A percentile compares a stretch with the other conserved stretches of the same genome.
phyloP scores from a whole-genome alignment of 2,329 filamentous ascomycete genomes.

The Cladosporium sp. region DNA sequence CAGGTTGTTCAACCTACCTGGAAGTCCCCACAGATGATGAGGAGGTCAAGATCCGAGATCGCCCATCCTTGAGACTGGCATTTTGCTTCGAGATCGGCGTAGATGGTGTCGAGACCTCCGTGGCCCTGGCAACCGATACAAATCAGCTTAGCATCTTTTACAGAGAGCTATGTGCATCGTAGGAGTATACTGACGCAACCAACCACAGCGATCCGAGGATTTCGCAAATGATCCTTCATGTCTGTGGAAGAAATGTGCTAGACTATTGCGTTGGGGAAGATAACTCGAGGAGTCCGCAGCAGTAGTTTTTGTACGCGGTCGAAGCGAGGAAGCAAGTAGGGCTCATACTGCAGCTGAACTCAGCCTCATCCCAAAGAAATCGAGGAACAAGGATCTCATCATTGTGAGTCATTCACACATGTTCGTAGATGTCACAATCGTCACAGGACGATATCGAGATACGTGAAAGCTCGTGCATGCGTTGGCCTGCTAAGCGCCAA shows the following conservation, averaged over 20 bases:
- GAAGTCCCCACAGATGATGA: constrained; percentile 88
- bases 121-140: constrained; percentile 59
- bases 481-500: not conserved
- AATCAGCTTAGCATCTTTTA: not conserved
- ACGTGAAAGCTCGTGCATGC: not conserved
- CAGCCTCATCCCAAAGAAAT: not conserved
- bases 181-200: constrained; percentile 17
- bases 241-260: not conserved
- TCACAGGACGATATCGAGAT: not conserved
- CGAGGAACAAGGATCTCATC: not conserved
- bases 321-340: not conserved
- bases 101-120: constrained; percentile 88
- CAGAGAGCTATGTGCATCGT: too few species aligned
- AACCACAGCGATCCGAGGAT: not conserved
- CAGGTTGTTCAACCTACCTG: not conserved
- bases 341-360: not conserved
- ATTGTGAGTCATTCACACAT: not conserved
- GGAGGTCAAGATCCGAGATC: constrained; percentile 67
- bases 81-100: constrained; percentile 70
- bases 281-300: not conserved
- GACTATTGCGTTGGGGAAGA: not conserved
- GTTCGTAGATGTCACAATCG: not conserved
- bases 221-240: not conserved
- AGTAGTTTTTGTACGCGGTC: not conserved
- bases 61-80: constrained; percentile 74